These are phyloP conservation scores for Plantago rigida DNA, from an alignment of 305 asterid species.

Conservation along the genomic window DNA sequence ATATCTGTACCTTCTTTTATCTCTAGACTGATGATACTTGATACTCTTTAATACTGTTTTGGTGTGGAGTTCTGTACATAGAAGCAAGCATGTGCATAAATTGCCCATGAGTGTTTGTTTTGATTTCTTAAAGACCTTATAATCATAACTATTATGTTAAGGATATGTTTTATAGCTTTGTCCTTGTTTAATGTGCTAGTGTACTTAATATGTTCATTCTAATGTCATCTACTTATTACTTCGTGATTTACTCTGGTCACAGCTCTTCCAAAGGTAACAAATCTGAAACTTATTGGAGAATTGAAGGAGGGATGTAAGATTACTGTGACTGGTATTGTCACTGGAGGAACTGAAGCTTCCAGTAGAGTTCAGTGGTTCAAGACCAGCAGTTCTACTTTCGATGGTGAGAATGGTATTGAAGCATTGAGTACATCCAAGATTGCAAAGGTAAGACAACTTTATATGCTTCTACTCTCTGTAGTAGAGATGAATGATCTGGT, in stretches of 20 bases:
- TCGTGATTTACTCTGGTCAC: conserved; percentile 24
- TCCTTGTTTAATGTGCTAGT: conserved; percentile 2
- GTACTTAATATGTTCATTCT: conserved; percentile 18
- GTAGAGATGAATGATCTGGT: conserved; percentile 22
- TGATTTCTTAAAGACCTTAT: no score
- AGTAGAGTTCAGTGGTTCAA: conserved; percentile 99
- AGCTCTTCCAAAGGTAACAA: conserved; percentile 91
- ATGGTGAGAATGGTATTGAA: conserved; percentile 70
- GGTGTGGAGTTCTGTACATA: no score
- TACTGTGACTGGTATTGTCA: conserved; percentile 79
- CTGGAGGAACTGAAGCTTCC: conserved; percentile 98
- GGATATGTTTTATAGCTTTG: neutral
- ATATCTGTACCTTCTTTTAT: no score
- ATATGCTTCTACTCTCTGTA: conserved; percentile 16
- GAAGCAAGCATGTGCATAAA: no score
- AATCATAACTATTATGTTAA: no score
- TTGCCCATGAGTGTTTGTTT: no score
- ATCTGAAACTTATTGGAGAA: conserved; percentile 88
- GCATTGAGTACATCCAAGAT: conserved; percentile 77
- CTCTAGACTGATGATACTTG: no score
- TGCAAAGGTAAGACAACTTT: conserved; percentile 57
- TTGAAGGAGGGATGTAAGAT: conserved; percentile 92
- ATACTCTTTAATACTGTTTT: no score
- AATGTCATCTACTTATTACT: conserved; percentile 9
- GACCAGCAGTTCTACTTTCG: conserved; percentile 54